These are phyloP conservation scores for Apocynum venetum DNA, from an alignment of 257 asterid genomes.

Conservation along the genomic window DNA sequence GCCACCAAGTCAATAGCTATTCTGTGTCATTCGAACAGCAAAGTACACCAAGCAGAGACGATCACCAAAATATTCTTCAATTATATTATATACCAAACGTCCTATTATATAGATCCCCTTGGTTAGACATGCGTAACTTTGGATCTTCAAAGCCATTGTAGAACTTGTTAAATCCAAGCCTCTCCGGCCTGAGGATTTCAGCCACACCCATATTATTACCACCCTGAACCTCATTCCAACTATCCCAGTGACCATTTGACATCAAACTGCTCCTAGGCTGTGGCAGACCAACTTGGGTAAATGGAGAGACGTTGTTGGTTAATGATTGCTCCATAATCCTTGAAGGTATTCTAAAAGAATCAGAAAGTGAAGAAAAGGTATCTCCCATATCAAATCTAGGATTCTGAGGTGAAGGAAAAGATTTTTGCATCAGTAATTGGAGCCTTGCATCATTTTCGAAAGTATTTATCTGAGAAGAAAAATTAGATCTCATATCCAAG, in stretches of 20 bases:
- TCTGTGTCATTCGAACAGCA: constrained; percentile 9
- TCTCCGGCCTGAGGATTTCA: constrained; percentile 64
- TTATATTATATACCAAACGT: constrained; percentile 62
- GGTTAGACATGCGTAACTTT: constrained; percentile 60
- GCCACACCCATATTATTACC: constrained; percentile 63
- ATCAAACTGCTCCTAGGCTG: constrained; percentile 58
- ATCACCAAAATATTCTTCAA: constrained; percentile 7
- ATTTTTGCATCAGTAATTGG: constrained; percentile 61
- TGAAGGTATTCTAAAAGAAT: constrained; percentile 63
- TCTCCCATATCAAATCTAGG: constrained; percentile 57
- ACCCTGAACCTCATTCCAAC: constrained; percentile 66
- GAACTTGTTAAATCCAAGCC: constrained; percentile 52
- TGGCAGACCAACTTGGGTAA: constrained; percentile 49
- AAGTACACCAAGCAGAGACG: constrained; percentile 7
- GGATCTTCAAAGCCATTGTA: constrained; percentile 75
- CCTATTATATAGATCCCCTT: constrained; percentile 65
- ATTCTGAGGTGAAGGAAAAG: constrained; percentile 63
- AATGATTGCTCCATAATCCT: constrained; percentile 62
- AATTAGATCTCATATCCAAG: constrained; percentile 52
- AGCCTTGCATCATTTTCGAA: constrained; percentile 62
- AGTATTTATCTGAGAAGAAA: constrained; percentile 52
- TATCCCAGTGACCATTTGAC: constrained; percentile 84
- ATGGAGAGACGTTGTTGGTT: constrained; percentile 54
- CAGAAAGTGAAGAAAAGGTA: constrained; percentile 40
- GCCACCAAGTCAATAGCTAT: constrained; percentile 11